A percentile compares a stretch with the other conserved stretches of the same genome.
phyloP scores from a whole-genome alignment of 495 filamentous ascomycete genomes.

The Neurospora tetraspora region DNA sequence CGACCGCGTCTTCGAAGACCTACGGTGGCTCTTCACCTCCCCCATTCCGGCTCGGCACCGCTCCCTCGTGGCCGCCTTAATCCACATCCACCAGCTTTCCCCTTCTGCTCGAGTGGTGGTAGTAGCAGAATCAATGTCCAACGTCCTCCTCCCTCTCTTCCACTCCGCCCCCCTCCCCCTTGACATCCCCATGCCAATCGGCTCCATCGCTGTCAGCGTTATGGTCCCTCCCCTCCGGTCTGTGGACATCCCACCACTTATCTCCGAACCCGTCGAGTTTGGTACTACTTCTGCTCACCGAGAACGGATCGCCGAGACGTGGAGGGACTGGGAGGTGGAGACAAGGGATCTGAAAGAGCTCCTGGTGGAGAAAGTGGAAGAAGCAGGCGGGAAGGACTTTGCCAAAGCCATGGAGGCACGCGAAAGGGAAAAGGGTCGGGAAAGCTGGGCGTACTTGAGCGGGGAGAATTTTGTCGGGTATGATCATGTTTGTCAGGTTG shows the following conservation, averaged over 20 bases:
- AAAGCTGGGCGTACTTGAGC: slow-evolving; percentile 1
- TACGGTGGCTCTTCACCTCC: not conserved
- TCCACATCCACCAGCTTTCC: slow-evolving; percentile 4
- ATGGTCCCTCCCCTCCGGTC: slow-evolving; percentile 22
- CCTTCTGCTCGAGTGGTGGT: slow-evolving; percentile 17
- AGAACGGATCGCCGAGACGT: slow-evolving; percentile 1
- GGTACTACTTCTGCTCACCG: not conserved
- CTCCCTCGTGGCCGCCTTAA: slow-evolving; percentile 16
- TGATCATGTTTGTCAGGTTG: slow-evolving; percentile 22
- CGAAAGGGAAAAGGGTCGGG: not conserved
- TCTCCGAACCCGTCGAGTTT: slow-evolving; percentile 5
- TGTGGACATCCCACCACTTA: slow-evolving; percentile 12
- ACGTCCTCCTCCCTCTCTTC: slow-evolving; percentile 16
- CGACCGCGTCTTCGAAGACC: not conserved
- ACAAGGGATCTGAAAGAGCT: not conserved
- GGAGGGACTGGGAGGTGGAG: slow-evolving; percentile 1
- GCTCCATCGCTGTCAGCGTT: slow-evolving; percentile 8
- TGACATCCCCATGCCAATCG: slow-evolving; percentile 7
- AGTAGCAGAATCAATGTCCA: slow-evolving; percentile 22
- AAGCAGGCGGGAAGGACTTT: not conserved
- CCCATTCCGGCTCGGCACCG: slow-evolving; percentile 10
- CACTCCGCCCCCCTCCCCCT: slow-evolving; percentile 15
- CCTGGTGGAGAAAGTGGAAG: not conserved
- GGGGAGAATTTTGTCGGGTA: slow-evolving; percentile 20
- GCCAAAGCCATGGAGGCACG: not conserved